phyloP scores from a whole-genome alignment of 371 early-diverging fungal genomes.

The Zopfochytrium polystomum region DNA sequence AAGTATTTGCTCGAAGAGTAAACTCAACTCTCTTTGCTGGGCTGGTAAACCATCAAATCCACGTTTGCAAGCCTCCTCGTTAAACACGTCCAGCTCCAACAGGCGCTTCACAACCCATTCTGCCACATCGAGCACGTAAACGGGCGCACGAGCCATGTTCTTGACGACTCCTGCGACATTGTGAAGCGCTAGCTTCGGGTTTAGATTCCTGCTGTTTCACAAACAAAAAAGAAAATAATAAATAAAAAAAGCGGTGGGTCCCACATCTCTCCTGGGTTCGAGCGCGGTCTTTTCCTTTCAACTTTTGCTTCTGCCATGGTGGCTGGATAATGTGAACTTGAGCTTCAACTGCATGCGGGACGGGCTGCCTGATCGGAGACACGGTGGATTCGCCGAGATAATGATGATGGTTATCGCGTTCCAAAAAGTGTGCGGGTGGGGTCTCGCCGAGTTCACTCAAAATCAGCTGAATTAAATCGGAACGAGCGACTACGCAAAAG shows the following conservation, averaged over 20 bases:
- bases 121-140: constrained; percentile 20
- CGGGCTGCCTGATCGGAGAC: too few species aligned
- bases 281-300: constrained; percentile 24
- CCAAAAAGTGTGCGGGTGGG: background rate
- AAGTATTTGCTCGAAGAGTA: background rate
- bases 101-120: constrained; percentile 14
- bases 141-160: constrained; percentile 5
- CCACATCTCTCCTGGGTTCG: constrained; percentile 22
- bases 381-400: background rate
- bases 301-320: constrained; percentile 24
- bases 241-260: background rate
- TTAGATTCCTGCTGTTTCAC: background rate
- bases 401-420: constrained; percentile 5
- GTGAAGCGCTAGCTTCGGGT: constrained; percentile 3
- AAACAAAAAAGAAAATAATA: background rate
- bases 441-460: constrained; percentile 18
- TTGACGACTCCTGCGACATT: constrained; percentile 19
- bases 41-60: constrained; percentile 14
- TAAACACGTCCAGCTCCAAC: background rate
- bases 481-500: constrained; percentile 12
- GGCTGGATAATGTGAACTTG: constrained; percentile 10
- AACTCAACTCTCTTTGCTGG: constrained; percentile 16
- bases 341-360: constrained; percentile 1
- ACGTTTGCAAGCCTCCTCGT: constrained; percentile 20
- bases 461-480: constrained; percentile 17